These are phyloP conservation scores for Pyrenophora tritici-repentis DNA, from an alignment of 2,329 filamentous ascomycete genomes.

Conservation along the genomic window DNA sequence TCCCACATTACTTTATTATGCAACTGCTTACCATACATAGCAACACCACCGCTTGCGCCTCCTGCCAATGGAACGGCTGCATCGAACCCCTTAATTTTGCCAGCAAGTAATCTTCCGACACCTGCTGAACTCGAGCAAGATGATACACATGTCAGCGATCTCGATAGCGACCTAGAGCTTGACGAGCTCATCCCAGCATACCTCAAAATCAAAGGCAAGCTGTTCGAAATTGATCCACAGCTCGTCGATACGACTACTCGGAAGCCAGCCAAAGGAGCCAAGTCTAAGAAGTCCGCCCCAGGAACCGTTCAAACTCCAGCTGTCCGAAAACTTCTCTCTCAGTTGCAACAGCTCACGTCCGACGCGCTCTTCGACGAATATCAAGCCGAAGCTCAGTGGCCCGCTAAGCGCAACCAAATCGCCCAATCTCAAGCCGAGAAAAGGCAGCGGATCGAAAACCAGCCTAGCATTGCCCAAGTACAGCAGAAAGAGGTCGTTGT, in stretches of 20 bases:
- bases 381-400: constrained; percentile 55
- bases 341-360: constrained; percentile 75
- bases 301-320: constrained; percentile 49
- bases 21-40: constrained; percentile 5
- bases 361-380: constrained; percentile 57
- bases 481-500: background rate
- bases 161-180: constrained; percentile 56
- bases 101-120: constrained; percentile 5
- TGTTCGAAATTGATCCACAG: constrained; percentile 57
- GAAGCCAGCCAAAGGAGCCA: constrained; percentile 37
- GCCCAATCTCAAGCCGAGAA: constrained; percentile 46
- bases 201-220: constrained; percentile 68
- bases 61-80: background rate
- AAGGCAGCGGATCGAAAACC: constrained; percentile 15
- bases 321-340: constrained; percentile 70
- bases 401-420: constrained; percentile 49
- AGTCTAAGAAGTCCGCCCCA: constrained; percentile 25
- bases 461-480: background rate
- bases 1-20: background rate
- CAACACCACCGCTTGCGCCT: constrained; percentile 11
- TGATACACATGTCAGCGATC: constrained; percentile 53
- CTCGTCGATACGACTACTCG: constrained; percentile 57
- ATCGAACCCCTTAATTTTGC: background rate
- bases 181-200: constrained; percentile 70
- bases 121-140: constrained; percentile 22